These are phyloP conservation scores for Primulina eburnea DNA, from an alignment of 257 asterid species.

Conservation along the genomic window DNA sequence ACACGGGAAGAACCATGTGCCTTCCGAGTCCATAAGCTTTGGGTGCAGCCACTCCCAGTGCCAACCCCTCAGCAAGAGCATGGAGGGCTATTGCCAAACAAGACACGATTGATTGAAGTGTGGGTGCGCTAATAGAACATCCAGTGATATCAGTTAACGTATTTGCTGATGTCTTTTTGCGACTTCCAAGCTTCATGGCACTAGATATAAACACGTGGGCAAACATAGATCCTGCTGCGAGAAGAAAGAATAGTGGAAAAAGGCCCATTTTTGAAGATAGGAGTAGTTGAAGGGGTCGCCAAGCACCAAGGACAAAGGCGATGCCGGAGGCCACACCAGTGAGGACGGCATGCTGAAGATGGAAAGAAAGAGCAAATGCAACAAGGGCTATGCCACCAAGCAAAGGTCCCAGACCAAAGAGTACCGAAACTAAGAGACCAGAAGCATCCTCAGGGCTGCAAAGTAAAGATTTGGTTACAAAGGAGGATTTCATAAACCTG, in stretches of 20 bases:
- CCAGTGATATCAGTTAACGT: constrained; percentile 47
- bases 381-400: constrained; percentile 83
- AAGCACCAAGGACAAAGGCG: constrained; percentile 78
- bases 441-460: constrained; percentile 95
- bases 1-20: constrained; percentile 95
- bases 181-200: constrained; percentile 49
- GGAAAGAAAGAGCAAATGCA: constrained; percentile 75
- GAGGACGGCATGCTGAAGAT: constrained; percentile 86
- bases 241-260: constrained; percentile 54
- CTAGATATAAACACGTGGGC: constrained; percentile 48
- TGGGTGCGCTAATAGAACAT: constrained; percentile 60
- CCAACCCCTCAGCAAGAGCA: constrained; percentile 92
- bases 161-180: constrained; percentile 58
- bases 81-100: constrained; percentile 79
- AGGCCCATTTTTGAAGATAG: constrained; percentile 68
- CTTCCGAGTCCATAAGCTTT: constrained; percentile 92
- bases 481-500: constrained; percentile 3
- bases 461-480: constrained; percentile 17
- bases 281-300: constrained; percentile 90
- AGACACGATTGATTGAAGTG: constrained; percentile 72
- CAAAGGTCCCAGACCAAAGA: constrained; percentile 85
- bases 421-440: constrained; percentile 80
- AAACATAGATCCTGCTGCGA: constrained; percentile 50
- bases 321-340: constrained; percentile 89
- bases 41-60: constrained; percentile 97